Evolutionary conservation across 352 stramenopile species (phyloP), one percentile per base, ranked within the genome.

Genomic region (Globisporangium cederbergense): DNA sequence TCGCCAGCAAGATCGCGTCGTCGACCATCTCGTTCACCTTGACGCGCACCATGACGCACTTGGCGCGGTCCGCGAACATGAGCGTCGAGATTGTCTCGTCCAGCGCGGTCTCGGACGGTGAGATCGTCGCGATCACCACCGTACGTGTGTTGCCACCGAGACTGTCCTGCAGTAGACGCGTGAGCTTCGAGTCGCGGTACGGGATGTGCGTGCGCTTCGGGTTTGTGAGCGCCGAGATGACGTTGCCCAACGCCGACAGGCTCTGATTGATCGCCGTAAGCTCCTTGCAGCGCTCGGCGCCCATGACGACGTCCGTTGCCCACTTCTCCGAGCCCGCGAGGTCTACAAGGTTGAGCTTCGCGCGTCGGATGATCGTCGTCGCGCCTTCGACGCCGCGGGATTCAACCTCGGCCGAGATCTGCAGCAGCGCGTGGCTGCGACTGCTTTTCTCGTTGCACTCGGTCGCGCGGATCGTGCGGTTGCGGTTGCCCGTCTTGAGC

Each of bases 131-230:
- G 22, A 98, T 83, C 62, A 98, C 93, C 4, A 89, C 81, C 3
- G 91, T 97, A 14, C 90, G 76, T 1, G 87, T 92, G 65, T 98
- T 98, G 32, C 93, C 93, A 34, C 86, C 84, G 0, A 95, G 71
- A 46, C 72, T 86, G 56, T 93, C 85, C 52, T 93, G 84, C 51
- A 95, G 76, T 16, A 99, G 66, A 32, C 98, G 93, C 2, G 97
- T 99, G 20, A 99, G 76, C 58, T 98, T 99, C 4, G 93, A 98
- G 71, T 99, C 97, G 18, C 97, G 87, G 64, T 99, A 99, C 16
- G 97, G 96, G 40, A 99, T 86, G 64, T 98, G 91, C 4, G 75
- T 85, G 43, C 84, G 73, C 52, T 77, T 78, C 2, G 76, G 69
- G 32, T 93, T 84, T 7, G 78, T 80, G 20, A 97, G 76, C 3